These are phyloP conservation scores for Gilbertella persicaria DNA, from an alignment of 371 early-diverging fungal genomes.

Conservation along the genomic window DNA sequence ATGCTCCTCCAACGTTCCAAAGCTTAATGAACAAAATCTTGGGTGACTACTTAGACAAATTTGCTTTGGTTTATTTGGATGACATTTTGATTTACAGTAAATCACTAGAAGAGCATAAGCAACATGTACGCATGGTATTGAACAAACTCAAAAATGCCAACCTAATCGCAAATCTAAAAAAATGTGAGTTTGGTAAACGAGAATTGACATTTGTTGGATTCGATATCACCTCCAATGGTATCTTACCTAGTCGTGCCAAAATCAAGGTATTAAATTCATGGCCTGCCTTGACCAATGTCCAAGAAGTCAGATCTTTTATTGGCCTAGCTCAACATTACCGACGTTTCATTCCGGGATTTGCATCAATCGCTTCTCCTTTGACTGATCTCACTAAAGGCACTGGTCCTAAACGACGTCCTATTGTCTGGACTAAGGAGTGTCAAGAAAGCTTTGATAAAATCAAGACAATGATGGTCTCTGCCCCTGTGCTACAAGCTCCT, in stretches of 20 bases:
- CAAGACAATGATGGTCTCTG: constrained; percentile 5
- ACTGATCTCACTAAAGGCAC: constrained; percentile 17
- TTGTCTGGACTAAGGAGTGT: too few relatives aligned
- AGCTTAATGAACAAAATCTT: constrained; percentile 30
- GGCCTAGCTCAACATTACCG: neutral
- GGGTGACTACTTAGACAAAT: constrained; percentile 3
- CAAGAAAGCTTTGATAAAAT: neutral
- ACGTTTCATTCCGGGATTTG: neutral
- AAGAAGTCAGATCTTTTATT: neutral
- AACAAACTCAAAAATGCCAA: neutral
- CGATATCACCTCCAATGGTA: neutral
- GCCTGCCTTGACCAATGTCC: neutral
- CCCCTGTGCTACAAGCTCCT: constrained; percentile 18
- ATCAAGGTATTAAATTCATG: neutral
- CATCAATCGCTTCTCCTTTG: neutral
- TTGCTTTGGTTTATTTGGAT: constrained; percentile 8
- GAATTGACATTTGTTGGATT: constrained; percentile 1
- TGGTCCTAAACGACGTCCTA: constrained; percentile 8
- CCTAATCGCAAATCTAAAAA: neutral
- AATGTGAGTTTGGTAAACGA: neutral
- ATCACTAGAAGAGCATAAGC: neutral
- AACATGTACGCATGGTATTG: neutral
- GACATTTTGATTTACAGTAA: neutral
- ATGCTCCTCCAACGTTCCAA: constrained; percentile 49
- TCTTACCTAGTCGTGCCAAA: neutral